These are phyloP conservation scores for Linanthus parryae DNA, from an alignment of 148 eudicot genomes.

Conservation along the genomic window DNA sequence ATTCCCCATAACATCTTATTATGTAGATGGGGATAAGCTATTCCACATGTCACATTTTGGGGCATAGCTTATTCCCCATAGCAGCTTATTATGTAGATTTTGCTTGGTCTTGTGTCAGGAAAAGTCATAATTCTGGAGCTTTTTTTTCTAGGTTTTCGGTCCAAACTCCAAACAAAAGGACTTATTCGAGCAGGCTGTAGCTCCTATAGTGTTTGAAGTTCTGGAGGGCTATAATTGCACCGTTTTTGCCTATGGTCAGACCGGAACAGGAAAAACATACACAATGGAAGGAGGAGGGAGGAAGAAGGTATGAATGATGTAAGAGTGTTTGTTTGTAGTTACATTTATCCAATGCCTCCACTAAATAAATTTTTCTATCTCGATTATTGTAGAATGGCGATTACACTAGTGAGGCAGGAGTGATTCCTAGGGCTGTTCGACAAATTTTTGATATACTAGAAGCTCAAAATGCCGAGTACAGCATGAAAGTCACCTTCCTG, in stretches of 20 bases:
- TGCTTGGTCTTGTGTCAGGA: constrained; percentile 1
- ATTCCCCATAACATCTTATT: too few relatives aligned
- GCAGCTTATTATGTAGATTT: too few relatives aligned
- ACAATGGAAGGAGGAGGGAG: constrained; percentile 99
- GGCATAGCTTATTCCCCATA: too few relatives aligned
- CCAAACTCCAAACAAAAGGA: constrained; percentile 86
- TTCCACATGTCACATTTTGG: too few relatives aligned
- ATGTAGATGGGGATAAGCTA: too few relatives aligned
- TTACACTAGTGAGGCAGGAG: constrained; percentile 91
- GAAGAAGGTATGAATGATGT: constrained; percentile 56
- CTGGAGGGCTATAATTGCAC: constrained; percentile 99
- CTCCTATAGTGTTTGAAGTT: constrained; percentile 88
- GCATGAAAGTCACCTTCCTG: constrained; percentile 86
- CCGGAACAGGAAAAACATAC: constrained; percentile 98
- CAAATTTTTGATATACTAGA: constrained; percentile 86
- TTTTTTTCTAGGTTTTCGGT: constrained; percentile 71
- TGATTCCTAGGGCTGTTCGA: constrained; percentile 93
- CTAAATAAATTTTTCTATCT: neutral
- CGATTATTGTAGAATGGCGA: constrained; percentile 83
- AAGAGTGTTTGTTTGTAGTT: neutral
- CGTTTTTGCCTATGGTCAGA: constrained; percentile 97
- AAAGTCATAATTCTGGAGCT: constrained; percentile 12
- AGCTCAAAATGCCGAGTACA: constrained; percentile 89
- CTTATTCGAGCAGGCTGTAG: constrained; percentile 76
- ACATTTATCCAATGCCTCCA: neutral